These are phyloP conservation scores for Oryza glaberrima DNA, from an alignment of 176 grass and related monocot genomes.

Conservation along the genomic window DNA sequence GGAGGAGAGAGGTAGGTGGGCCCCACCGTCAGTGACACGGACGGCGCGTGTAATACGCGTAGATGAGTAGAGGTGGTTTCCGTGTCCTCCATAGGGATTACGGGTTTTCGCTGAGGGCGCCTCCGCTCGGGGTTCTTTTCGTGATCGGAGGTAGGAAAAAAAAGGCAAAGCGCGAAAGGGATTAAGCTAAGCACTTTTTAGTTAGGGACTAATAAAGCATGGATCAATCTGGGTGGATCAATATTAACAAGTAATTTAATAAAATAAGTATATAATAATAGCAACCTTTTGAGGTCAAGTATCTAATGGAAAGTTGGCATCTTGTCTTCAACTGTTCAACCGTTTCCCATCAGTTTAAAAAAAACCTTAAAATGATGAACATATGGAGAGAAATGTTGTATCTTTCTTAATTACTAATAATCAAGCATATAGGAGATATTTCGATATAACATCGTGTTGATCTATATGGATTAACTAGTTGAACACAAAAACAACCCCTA, in stretches of 20 bases:
- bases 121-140: neutral
- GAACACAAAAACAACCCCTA: too few relatives aligned
- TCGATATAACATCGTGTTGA: neutral
- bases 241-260: neutral
- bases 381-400: too few relatives aligned
- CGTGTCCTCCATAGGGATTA: conserved; percentile 5
- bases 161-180: neutral
- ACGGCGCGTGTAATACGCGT: neutral
- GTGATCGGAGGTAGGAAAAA: neutral
- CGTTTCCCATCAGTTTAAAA: neutral
- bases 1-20: neutral
- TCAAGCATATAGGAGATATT: too few relatives aligned
- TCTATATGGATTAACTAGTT: neutral
- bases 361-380: neutral
- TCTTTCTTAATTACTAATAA: too few relatives aligned
- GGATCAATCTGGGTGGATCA: neutral
- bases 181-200: neutral
- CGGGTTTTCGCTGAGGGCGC: neutral
- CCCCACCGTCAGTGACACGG: conserved; percentile 13
- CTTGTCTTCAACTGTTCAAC: neutral
- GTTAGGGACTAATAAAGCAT: neutral
- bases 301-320: neutral
- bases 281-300: neutral
- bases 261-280: neutral
- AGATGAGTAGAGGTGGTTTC: neutral